Conservation (phyloP, 805 yeast species). For the Lachancea kluyveri region DNA sequence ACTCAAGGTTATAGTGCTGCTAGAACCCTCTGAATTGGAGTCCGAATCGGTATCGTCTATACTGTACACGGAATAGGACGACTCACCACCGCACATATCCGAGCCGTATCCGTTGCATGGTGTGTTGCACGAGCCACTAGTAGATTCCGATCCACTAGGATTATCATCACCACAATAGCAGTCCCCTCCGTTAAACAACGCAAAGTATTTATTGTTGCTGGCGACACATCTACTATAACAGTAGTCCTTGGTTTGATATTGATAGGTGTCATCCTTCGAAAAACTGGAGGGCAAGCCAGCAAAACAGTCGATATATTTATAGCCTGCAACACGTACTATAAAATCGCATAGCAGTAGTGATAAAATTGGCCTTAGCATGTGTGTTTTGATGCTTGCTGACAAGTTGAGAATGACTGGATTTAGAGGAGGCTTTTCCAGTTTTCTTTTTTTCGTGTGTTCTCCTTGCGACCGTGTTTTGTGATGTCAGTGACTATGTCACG, state of each 20-base stretch:
- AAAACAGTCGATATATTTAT: constrained; percentile 22
- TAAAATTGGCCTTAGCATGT: no score
- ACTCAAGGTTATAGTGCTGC: constrained; percentile 3
- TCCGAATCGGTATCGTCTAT: constrained; percentile 19
- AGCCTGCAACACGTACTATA: constrained; percentile 10
- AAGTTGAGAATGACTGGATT: no score
- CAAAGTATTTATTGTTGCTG: constrained; percentile 24
- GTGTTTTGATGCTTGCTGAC: no score
- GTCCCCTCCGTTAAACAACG: constrained; percentile 21
- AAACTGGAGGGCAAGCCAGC: constrained; percentile 27
- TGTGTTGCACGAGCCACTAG: constrained; percentile 17
- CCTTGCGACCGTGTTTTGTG: no score
- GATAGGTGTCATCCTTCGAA: constrained; percentile 16
- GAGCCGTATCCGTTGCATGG: constrained; percentile 51
- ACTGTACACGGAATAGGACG: constrained; percentile 41
- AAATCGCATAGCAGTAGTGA: neutral
- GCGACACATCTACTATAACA: constrained; percentile 19
- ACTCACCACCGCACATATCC: constrained; percentile 60
- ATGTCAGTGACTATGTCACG: no score
- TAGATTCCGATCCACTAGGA: constrained; percentile 14
- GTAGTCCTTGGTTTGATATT: constrained; percentile 24
- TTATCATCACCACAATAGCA: constrained; percentile 29
- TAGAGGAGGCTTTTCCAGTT: no score
- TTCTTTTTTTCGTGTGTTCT: no score
- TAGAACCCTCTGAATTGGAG: constrained; percentile 1